These are phyloP conservation scores for Boletus subparvulus DNA, from an alignment of 768 basidiomycete genomes.

Conservation along the genomic window DNA sequence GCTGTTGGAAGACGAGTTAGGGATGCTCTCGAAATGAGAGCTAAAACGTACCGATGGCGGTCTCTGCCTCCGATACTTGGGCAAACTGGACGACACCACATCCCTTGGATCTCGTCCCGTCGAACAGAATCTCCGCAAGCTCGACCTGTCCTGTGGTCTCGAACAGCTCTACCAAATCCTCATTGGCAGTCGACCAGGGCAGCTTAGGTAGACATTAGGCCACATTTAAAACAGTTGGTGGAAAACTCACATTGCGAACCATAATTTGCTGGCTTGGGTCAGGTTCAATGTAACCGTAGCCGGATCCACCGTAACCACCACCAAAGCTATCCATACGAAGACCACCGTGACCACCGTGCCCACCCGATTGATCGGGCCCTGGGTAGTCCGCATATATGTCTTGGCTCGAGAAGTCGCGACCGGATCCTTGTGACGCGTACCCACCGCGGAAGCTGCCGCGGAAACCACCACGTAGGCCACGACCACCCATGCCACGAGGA, in stretches of 20 bases:
- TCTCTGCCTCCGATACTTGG: constrained; percentile 85
- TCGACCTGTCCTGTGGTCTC: constrained; percentile 97
- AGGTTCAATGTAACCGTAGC: constrained; percentile 49
- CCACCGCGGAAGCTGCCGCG: constrained; percentile 50
- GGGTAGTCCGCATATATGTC: constrained; percentile 92
- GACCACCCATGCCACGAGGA: constrained; percentile 26
- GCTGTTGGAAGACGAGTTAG: constrained; percentile 40
- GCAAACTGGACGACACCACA: constrained; percentile 95
- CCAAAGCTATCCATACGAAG: constrained; percentile 38
- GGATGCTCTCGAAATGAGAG: background rate
- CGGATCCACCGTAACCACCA: constrained; percentile 39
- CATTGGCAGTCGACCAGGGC: constrained; percentile 98
- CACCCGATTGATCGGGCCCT: constrained; percentile 71
- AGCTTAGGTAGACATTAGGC: constrained; percentile 48
- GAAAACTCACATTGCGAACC: constrained; percentile 87
- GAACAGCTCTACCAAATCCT: constrained; percentile 96
- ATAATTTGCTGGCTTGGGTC: constrained; percentile 97
- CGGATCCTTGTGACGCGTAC: constrained; percentile 46
- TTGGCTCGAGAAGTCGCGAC: constrained; percentile 79
- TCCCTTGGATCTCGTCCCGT: constrained; percentile 90
- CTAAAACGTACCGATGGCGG: constrained; percentile 71
- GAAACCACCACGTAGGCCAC: constrained; percentile 19
- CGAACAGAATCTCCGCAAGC: constrained; percentile 91
- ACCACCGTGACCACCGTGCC: constrained; percentile 32
- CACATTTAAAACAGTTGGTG: background rate